Evolutionary conservation across 1,284 basidiomycete species (phyloP), one percentile per base, ranked within the genome.

Genomic region (Fomitopsis pinicola): DNA sequence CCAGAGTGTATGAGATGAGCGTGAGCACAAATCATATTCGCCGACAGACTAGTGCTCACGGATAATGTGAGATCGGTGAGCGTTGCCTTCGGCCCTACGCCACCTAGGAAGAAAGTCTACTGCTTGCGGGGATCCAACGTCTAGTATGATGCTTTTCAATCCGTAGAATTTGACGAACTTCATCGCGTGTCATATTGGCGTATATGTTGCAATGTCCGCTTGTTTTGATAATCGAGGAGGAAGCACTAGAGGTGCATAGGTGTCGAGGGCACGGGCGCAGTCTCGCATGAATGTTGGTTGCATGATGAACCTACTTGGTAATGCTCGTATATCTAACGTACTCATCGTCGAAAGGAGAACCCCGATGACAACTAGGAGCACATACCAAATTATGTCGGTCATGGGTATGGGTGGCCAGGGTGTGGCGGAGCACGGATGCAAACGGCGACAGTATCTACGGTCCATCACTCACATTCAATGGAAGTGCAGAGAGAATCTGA

Each of bases 91-190:
- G 80, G 70, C 35, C 67, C 66, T 4, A 76, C 68, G 15, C 89
- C 89, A 91, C 35, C 64, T 70, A 3, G 88, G 85, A 19, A 91
- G 68, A 10, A 77, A 66, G 66, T 88, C 80, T 58, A 87, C 73
- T 15, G 86, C 72, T 65, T 80, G 81, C 83, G 85, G 86, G 3
- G 83, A 83, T n/a, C 82, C 81, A 57, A 73, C 76, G 59, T 89
- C 84, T 28, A 91, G 72, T 5, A 78, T 73, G 14, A 91, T 69
- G 35, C 71, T 78, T 22, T 75, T 75, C 36, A 89, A 69, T 6
- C 69, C 72, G 12, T 62, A 65, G n/a, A 85, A 63, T n/a, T 76
- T 68, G 15, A 74, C 62, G 30, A 89, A 73, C 71, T 66, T 88
- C 84, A 9, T 78, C 74, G 0, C 75, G 74, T 0, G 82, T 81